Percentiles rank a stretch among this genome's conserved stretches.
phyloP scores from a whole-genome alignment of 2,329 filamentous ascomycete genomes.

The Sclerotinia sclerotiorum region DNA sequence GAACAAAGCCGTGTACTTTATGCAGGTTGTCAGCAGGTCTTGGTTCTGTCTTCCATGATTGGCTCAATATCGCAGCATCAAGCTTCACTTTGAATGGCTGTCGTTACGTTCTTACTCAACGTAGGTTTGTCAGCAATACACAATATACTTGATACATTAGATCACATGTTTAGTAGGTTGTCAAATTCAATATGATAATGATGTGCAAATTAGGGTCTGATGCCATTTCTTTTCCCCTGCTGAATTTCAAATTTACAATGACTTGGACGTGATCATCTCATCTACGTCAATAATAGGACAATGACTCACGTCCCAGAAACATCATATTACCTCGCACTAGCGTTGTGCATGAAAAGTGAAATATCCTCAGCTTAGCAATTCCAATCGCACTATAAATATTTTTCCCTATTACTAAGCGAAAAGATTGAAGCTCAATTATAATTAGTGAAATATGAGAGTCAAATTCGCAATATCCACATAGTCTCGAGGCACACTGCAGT shows the following conservation, averaged over 20 bases:
- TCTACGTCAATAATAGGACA: not conserved
- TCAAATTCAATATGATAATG: not conserved
- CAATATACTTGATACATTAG: too few species aligned
- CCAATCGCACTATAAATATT: not conserved
- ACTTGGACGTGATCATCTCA: not conserved
- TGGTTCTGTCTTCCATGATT: not conserved
- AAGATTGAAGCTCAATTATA: not conserved
- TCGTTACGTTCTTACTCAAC: not conserved
- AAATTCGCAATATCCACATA: not conserved
- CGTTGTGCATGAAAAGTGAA: not conserved
- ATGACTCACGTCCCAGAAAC: not conserved
- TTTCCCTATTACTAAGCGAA: not conserved
- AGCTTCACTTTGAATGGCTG: not conserved
- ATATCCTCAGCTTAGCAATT: not conserved
- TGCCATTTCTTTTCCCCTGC: not conserved
- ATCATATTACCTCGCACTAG: not conserved
- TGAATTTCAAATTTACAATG: not conserved
- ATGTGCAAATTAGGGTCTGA: not conserved
- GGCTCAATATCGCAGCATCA: not conserved
- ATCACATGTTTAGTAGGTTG: not conserved
- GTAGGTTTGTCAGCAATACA: not conserved
- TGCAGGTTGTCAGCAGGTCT: not conserved
- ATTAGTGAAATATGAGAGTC: not conserved
- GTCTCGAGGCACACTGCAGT: not conserved
- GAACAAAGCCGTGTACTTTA: not conserved